Percentiles rank a stretch among this genome's conserved stretches.
Evolutionary conservation across 352 stramenopile species (phyloP).

Genomic region (Thalassiosira sp.): DNA sequence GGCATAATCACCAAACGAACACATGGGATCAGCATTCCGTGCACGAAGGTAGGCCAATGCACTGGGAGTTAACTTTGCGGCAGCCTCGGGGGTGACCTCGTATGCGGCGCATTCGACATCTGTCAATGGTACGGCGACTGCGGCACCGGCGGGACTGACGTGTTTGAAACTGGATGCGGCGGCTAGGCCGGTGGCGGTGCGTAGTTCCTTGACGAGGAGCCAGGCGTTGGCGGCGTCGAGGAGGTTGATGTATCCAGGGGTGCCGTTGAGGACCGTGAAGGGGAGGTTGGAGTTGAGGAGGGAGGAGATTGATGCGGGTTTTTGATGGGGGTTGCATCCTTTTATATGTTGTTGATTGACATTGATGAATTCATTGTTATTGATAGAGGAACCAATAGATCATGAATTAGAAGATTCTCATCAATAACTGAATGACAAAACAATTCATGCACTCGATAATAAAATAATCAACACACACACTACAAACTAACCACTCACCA

Average conservation of each 20-base stretch:
- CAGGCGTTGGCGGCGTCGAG: slow-evolving; percentile 98
- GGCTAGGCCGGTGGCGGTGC: slow-evolving; percentile 91
- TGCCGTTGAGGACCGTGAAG: slow-evolving; percentile 86
- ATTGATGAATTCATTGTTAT: too few relatives aligned
- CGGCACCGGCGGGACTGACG: slow-evolving; percentile 93
- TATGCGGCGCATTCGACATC: slow-evolving; percentile 91
- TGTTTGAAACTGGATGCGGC: slow-evolving; percentile 98
- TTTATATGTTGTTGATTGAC: too few relatives aligned
- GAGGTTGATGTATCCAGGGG: slow-evolving; percentile 99
- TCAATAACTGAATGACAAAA: too few relatives aligned
- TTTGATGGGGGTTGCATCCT: slow-evolving; percentile 99
- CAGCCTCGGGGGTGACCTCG: slow-evolving; percentile 86
- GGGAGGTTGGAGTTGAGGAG: slow-evolving; percentile 76
- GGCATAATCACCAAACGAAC: slow-evolving; percentile 98
- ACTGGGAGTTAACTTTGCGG: slow-evolving; percentile 89
- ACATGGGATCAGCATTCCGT: slow-evolving; percentile 98
- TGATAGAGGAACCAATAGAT: too few relatives aligned
- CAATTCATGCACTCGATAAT: too few relatives aligned
- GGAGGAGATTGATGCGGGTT: slow-evolving; percentile 87
- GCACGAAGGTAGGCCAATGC: slow-evolving; percentile 97
- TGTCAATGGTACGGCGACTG: slow-evolving; percentile 96
- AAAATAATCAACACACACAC: too few relatives aligned
- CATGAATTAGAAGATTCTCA: too few relatives aligned
- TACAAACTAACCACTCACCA: slow-evolving; percentile 64
- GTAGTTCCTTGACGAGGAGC: slow-evolving; percentile 97